Percentiles rank a stretch among this genome's conserved stretches.
phyloP scores from a whole-genome alignment of 495 filamentous ascomycete genomes.

The Aspergillus asperescens region DNA sequence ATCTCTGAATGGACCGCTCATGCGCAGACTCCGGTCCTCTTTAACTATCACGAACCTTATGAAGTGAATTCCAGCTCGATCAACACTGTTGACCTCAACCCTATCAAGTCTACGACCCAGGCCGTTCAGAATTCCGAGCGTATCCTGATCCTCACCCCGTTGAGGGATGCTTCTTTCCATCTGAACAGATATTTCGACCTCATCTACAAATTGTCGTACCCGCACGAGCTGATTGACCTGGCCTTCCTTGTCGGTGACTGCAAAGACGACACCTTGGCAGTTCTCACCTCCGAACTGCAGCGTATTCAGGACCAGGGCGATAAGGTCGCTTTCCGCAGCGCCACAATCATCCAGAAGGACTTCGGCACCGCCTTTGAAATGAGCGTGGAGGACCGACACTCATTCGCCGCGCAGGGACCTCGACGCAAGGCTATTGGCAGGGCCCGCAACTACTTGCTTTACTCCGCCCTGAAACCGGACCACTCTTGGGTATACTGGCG shows the following conservation, averaged over 20 bases:
- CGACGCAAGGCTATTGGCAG: constrained; percentile 84
- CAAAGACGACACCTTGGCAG: constrained; percentile 80
- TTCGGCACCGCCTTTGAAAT: constrained; percentile 68
- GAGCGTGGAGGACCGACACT: constrained; percentile 74
- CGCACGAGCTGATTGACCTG: constrained; percentile 91
- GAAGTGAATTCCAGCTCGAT: constrained; percentile 79
- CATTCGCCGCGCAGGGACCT: constrained; percentile 81
- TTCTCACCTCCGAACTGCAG: constrained; percentile 73
- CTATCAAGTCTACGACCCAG: constrained; percentile 72
- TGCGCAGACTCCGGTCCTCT: constrained; percentile 84
- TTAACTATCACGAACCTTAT: constrained; percentile 88
- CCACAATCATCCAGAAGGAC: constrained; percentile 79
- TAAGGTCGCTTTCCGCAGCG: constrained; percentile 74
- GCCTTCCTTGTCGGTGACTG: constrained; percentile 92
- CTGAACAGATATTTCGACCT: constrained; percentile 90
- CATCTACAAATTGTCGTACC: constrained; percentile 83
- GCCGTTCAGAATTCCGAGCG: constrained; percentile 76
- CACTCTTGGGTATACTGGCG: constrained; percentile 99
- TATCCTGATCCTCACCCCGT: constrained; percentile 89
- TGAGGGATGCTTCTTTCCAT: constrained; percentile 80
- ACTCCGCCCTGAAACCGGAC: constrained; percentile 77
- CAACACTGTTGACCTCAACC: constrained; percentile 73
- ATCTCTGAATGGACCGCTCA: constrained; percentile 84
- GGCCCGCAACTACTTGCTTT: constrained; percentile 88
- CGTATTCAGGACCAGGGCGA: constrained; percentile 81